Percentiles rank a stretch among this genome's conserved stretches.
Evolutionary conservation across 768 basidiomycete species (phyloP).

Genomic region (Boletus subcaerulescens): DNA sequence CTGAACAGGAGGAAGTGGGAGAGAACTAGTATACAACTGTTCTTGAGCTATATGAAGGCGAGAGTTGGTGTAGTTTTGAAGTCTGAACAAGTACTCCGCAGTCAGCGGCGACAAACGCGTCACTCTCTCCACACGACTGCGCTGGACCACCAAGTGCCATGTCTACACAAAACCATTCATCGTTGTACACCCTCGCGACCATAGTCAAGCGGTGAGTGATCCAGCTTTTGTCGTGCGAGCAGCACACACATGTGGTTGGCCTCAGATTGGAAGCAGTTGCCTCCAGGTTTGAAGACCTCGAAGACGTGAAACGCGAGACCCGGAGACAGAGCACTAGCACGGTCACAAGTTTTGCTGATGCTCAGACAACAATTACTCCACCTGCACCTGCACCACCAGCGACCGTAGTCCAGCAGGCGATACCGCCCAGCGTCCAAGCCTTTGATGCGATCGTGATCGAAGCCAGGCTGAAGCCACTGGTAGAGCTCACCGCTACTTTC

Average conservation of each 20-base stretch:
- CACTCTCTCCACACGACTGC: not conserved
- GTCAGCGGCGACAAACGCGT: not conserved
- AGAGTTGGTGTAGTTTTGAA: too few relatives aligned
- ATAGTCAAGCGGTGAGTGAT: slow-evolving; percentile 74
- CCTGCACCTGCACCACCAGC: slow-evolving; percentile 37
- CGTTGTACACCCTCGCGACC: slow-evolving; percentile 73
- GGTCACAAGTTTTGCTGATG: slow-evolving; percentile 24
- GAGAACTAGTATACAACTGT: slow-evolving; percentile 9
- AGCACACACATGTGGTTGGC: not conserved
- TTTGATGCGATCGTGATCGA: slow-evolving; percentile 75
- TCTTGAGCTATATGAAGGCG: not conserved
- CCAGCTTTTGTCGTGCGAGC: slow-evolving; percentile 4
- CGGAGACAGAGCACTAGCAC: slow-evolving; percentile 32
- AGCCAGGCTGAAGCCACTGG: slow-evolving; percentile 69
- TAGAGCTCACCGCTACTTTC: slow-evolving; percentile 67
- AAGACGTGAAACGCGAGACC: slow-evolving; percentile 39
- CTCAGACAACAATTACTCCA: slow-evolving; percentile 26
- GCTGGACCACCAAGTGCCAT: slow-evolving; percentile 6
- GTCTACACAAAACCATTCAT: slow-evolving; percentile 39
- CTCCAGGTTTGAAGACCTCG: slow-evolving; percentile 91
- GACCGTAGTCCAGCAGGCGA: slow-evolving; percentile 37
- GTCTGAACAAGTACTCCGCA: too few relatives aligned
- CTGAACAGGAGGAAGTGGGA: slow-evolving; percentile 14
- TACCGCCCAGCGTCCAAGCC: slow-evolving; percentile 60
- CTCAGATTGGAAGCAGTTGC: slow-evolving; percentile 88